Conservation (phyloP, 768 basidiomycete genomes). For the Leccinum subtestaceum region DNA sequence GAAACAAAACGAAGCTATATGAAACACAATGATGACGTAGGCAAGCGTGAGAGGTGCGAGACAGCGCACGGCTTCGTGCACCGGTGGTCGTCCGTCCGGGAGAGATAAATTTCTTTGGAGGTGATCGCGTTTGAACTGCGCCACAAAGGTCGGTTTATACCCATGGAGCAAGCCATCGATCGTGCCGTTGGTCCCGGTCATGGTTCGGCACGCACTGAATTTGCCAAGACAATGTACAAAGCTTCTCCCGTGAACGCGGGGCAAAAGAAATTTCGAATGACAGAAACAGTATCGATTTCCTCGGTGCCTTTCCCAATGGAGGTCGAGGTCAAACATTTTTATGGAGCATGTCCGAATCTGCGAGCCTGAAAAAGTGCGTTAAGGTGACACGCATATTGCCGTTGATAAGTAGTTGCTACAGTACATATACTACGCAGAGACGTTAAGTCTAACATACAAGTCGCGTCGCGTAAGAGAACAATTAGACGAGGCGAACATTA, state of each 20-base stretch:
- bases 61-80: constrained; percentile 18
- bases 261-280: constrained; percentile 8
- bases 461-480: not conserved
- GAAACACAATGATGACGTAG: constrained; percentile 10
- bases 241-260: constrained; percentile 2
- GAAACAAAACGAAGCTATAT: not conserved
- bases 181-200: not conserved
- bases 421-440: not conserved
- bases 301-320: constrained; percentile 14
- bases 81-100: constrained; percentile 10
- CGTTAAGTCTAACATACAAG: not conserved
- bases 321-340: not conserved
- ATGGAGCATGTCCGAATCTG: not conserved
- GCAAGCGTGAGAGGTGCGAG: constrained; percentile 12
- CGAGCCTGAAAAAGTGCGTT: not conserved
- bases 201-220: not conserved
- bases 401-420: not conserved
- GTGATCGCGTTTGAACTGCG: not conserved
- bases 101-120: constrained; percentile 9
- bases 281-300: not conserved
- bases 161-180: constrained; percentile 16
- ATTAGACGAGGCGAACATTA: not conserved
- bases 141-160: constrained; percentile 8
- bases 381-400: not conserved
- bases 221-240: constrained; percentile 3